Evolutionary conservation across 2,329 filamentous ascomycete genomes (phyloP), one percentile per base, ranked within the genome.

Genomic region (Neofusicoccum sp.): DNA sequence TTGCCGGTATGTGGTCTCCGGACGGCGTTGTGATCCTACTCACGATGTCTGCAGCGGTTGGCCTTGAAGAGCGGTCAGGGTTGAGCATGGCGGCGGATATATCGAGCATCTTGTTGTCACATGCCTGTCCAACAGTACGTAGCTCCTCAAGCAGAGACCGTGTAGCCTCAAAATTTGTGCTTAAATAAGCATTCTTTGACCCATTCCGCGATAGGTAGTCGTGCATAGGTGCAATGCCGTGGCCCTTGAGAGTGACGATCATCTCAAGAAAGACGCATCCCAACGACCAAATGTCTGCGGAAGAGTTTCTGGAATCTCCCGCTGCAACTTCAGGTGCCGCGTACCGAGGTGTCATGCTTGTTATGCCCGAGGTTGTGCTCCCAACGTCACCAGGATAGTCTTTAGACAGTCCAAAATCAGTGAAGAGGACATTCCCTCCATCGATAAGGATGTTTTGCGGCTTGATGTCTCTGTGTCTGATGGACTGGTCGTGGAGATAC

Each of bases 381-480:
- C 62, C 29, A 1, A 47, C 34, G 6, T 36, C 44, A 3, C 28
- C 41, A 2, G 62, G 7, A 37, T 48, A 50, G 3, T 71, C 70
- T 16, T 73, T 71, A 1, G 69, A 67, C 12, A 64, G 63, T 3
- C 68, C 67, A 29, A 71, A 72, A 61, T 70, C 69, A 2, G 69
- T 68, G 29, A 67, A 69, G 5, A 71, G 45, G 4, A 71, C 52
- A 1, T 22, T 56, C 0, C 66, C 65, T 1, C 56, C 67, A 6
- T 71, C 69, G 11, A 71, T 47, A 7, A 70, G 56, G 6, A 69
- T 69, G 41, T 71, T 69, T 22, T 59, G 48, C 0, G 69, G 67
- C 31, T 72, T 71, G 43, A 69, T 66, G 31, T 71, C 70, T 39
- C 68, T 68, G 52, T 70, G 69, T 2, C 69, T 64, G 6, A 70